Evolutionary conservation across 345 rosid species (phyloP).

Genomic region (Linum trigynum): DNA sequence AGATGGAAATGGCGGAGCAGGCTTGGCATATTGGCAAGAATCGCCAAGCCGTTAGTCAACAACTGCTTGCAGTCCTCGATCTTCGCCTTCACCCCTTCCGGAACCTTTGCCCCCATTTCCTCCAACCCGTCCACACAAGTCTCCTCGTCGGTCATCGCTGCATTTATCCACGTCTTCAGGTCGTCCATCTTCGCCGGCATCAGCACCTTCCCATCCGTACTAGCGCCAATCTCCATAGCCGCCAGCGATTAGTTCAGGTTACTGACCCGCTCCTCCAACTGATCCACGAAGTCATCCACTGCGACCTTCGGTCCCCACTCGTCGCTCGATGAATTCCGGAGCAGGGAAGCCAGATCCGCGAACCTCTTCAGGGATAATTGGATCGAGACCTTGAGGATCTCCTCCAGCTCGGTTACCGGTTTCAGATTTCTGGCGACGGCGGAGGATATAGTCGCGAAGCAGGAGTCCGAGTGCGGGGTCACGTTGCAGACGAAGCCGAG

Average conservation of each 20-base stretch:
- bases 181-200: constrained; percentile 33
- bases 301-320: constrained; percentile 49
- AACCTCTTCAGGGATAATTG: constrained; percentile 24
- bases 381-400: constrained; percentile 53
- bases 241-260: constrained; percentile 40
- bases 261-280: constrained; percentile 41
- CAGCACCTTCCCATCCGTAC: constrained; percentile 31
- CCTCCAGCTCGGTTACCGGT: constrained; percentile 35
- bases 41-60: constrained; percentile 60
- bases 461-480: constrained; percentile 53
- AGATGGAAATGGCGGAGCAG: constrained; percentile 36
- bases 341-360: constrained; percentile 23
- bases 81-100: constrained; percentile 35
- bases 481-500: constrained; percentile 49
- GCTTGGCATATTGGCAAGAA: constrained; percentile 41
- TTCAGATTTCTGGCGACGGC: constrained; percentile 24
- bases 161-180: constrained; percentile 66
- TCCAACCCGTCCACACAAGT: constrained; percentile 64
- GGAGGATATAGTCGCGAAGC: constrained; percentile 48
- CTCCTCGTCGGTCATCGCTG: constrained; percentile 57
- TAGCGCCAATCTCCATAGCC: too few species aligned
- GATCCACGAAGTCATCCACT: constrained; percentile 42
- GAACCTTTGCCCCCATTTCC: constrained; percentile 48
- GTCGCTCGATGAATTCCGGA: constrained; percentile 33
- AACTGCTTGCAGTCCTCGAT: constrained; percentile 35